phyloP scores from a whole-genome alignment of 2,329 filamentous ascomycete species.

The Drechslerella stenobrocha region DNA sequence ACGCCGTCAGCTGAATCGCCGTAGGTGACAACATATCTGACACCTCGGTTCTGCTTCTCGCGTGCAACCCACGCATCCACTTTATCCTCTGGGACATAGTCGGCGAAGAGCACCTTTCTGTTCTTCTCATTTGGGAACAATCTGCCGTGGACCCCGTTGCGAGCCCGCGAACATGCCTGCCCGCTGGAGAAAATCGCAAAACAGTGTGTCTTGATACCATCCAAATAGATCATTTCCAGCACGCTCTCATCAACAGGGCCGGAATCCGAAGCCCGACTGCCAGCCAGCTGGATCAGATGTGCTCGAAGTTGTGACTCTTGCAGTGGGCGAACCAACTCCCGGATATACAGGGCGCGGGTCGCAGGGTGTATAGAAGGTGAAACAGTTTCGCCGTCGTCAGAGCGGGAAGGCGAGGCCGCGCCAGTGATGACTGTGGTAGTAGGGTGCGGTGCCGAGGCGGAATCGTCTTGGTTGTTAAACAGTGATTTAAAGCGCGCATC shows the following conservation, averaged over 20 bases:
- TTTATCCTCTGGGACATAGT: conserved; percentile 80
- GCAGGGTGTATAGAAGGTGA: conserved; percentile 69
- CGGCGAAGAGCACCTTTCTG: conserved; percentile 80
- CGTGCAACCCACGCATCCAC: conserved; percentile 72
- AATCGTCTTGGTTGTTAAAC: conserved; percentile 55
- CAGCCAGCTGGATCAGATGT: conserved; percentile 71
- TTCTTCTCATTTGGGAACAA: conserved; percentile 87
- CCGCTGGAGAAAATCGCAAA: conserved; percentile 73
- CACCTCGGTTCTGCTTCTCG: conserved; percentile 62
- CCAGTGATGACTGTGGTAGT: conserved; percentile 49
- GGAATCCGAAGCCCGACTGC: conserved; percentile 54
- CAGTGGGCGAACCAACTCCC: conserved; percentile 84
- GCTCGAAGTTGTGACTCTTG: conserved; percentile 68
- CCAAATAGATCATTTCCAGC: conserved; percentile 74
- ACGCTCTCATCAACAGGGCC: conserved; percentile 56
- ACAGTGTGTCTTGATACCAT: conserved; percentile 83
- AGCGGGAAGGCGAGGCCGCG: conserved; percentile 52
- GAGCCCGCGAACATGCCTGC: conserved; percentile 73
- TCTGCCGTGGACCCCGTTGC: conserved; percentile 72
- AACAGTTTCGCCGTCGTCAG: conserved; percentile 55
- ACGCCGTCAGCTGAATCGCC: conserved; percentile 33
- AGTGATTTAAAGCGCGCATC: conserved; percentile 61
- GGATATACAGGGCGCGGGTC: conserved; percentile 81
- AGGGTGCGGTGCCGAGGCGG: conserved; percentile 48
- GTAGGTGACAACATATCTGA: conserved; percentile 75